These are phyloP conservation scores for Diplodia scrobiculata DNA, from an alignment of 2,329 filamentous ascomycete species.

Conservation along the genomic window DNA sequence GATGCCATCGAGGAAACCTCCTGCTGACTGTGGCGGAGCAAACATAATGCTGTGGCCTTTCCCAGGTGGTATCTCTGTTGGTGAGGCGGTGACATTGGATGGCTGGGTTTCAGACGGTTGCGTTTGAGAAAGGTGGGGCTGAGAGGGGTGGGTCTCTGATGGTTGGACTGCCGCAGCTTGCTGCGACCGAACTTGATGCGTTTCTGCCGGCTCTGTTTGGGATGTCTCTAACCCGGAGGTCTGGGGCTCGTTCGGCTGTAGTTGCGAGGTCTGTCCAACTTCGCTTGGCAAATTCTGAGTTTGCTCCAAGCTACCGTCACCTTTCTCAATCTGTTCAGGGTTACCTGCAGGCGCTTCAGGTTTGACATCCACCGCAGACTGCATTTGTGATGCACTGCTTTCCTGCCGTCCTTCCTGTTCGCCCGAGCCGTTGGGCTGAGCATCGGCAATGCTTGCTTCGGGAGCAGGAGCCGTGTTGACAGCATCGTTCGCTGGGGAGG, in stretches of 20 bases:
- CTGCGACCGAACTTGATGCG: constrained; percentile 29
- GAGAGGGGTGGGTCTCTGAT: neutral
- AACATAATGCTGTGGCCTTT: constrained; percentile 38
- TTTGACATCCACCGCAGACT: neutral
- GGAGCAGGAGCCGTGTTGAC: neutral
- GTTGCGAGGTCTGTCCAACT: neutral
- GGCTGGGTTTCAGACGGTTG: constrained; percentile 3
- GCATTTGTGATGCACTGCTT: neutral
- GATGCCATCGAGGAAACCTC: constrained; percentile 44
- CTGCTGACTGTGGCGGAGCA: constrained; percentile 38
- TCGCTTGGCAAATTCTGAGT: constrained; percentile 4
- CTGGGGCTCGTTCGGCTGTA: constrained; percentile 30
- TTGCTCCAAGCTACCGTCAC: neutral
- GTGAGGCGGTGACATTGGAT: neutral
- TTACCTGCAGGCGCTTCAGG: neutral
- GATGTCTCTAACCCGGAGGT: neutral
- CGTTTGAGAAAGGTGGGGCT: constrained; percentile 16
- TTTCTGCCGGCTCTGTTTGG: constrained; percentile 1
- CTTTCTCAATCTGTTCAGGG: neutral
- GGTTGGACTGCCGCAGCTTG: constrained; percentile 1
- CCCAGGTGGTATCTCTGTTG: constrained; percentile 14
- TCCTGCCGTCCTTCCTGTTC: neutral
- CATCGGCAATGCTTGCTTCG: neutral
- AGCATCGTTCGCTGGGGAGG: constrained; percentile 4
- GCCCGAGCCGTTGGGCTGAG: neutral